Evolutionary conservation across 169 alveolate genomes (phyloP).

Genomic region (Eimeria zaria): DNA sequence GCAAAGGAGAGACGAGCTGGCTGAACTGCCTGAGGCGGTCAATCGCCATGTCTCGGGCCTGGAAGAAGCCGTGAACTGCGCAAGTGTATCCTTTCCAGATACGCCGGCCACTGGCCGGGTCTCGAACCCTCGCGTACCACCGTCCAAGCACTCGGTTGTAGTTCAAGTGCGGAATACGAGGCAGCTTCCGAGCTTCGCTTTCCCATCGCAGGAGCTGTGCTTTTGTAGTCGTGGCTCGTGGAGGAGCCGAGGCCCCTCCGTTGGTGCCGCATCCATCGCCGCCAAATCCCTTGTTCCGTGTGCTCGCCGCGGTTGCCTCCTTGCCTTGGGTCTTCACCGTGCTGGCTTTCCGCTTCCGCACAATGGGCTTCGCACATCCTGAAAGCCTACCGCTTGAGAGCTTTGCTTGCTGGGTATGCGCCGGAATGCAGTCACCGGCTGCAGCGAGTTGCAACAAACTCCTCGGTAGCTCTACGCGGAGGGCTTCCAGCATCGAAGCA

Average conservation of each 20-base stretch:
- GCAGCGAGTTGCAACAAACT: conserved; percentile 61
- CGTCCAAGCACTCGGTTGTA: conserved; percentile 84
- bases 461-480: conserved; percentile 66
- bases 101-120: conserved; percentile 80
- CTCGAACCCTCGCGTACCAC: conserved; percentile 84
- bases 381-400: conserved; percentile 32
- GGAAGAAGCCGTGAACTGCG: conserved; percentile 82
- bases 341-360: conserved; percentile 66
- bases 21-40: conserved; percentile 77
- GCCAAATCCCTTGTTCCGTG: neutral
- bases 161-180: conserved; percentile 82
- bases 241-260: conserved; percentile 62
- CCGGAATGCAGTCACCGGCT: conserved; percentile 11
- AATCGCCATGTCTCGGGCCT: conserved; percentile 84
- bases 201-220: conserved; percentile 83
- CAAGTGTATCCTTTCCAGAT: conserved; percentile 85
- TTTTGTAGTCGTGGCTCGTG: conserved; percentile 72
- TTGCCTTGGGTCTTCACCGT: conserved; percentile 38
- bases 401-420: neutral
- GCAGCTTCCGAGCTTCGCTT: conserved; percentile 77
- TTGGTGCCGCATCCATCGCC: conserved; percentile 30
- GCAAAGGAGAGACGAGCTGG: conserved; percentile 60
- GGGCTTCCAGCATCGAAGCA: conserved; percentile 67
- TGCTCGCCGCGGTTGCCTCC: conserved; percentile 11
- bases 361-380: conserved; percentile 37